Evolutionary conservation across 1,139 yeast genomes (phyloP).

Genomic region (Yamadazyma songkhlaensis): DNA sequence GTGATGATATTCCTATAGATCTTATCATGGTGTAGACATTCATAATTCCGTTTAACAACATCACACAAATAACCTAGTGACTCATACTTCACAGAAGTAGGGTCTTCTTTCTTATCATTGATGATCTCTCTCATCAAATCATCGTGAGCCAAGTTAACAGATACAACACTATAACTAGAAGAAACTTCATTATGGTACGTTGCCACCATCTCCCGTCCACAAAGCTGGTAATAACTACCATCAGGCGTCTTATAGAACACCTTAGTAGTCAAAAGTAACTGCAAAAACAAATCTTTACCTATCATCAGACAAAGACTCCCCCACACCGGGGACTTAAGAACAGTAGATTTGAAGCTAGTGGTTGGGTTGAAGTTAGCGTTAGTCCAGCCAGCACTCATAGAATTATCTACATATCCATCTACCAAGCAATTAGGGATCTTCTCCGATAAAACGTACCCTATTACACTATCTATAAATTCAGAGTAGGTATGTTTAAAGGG

Average conservation of each 20-base stretch:
- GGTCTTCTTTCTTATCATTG: neutral
- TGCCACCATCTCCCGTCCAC: constrained; percentile 14
- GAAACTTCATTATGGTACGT: neutral
- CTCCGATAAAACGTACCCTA: constrained; percentile 16
- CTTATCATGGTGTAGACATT: neutral
- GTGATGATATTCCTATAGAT: constrained; percentile 1
- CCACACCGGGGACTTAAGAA: constrained; percentile 37
- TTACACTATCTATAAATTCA: constrained; percentile 26
- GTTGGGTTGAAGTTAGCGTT: constrained; percentile 18
- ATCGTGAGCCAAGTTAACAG: neutral
- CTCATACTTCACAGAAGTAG: neutral
- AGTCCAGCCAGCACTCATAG: constrained; percentile 11
- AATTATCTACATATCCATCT: constrained; percentile 25
- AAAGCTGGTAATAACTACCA: constrained; percentile 26
- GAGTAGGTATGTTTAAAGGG: constrained; percentile 13
- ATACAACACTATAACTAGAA: neutral
- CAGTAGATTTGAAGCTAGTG: constrained; percentile 24
- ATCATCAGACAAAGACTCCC: constrained; percentile 26
- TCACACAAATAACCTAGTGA: neutral
- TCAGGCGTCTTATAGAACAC: constrained; percentile 18
- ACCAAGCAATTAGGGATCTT: constrained; percentile 22
- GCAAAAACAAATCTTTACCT: constrained; percentile 29
- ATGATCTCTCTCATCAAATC: constrained; percentile 2
- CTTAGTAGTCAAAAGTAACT: constrained; percentile 26
- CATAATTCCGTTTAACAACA: neutral